Evolutionary conservation across 768 basidiomycete genomes (phyloP), one percentile per base, ranked within the genome.

Genomic region (Mycena belliarum): DNA sequence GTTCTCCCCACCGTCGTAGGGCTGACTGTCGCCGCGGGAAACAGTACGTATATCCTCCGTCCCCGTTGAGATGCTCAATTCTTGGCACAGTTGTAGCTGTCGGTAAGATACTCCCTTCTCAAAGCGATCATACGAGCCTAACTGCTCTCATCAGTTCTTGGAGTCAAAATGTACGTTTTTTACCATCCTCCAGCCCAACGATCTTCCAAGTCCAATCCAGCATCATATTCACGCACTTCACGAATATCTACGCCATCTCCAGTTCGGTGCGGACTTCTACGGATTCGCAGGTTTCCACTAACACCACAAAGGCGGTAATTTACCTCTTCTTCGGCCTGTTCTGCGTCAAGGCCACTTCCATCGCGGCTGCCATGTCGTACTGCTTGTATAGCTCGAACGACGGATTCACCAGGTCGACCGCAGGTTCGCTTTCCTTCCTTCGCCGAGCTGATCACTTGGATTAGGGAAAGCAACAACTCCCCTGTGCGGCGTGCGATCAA

Each of bases 171-270:
- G 55, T 57, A 32, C 35, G 55, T 32, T 24, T 23, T 21, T 25
- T 6, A 16, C 15, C 7, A 5, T 16, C 10, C 21, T 41, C 38
- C 24, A 10, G 16, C 28, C 2, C 6, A 2, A n/a, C 3, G 25
- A n/a, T 4, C 23, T 23, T 54, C n/a, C n/a, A 10, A 54, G 18
- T 24, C 2, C 8, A 10, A 15, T 38, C 11, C 23, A 57, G 49
- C 6, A 57, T 57, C 44, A 44, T 57, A 8, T 57, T 57, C 50
- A 46, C 49, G 11, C 43, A 47, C 49, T 57, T 57, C 18, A 57
- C 56, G 16, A 21, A 46, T 12, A 52, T 57, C 43, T 57, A 57
- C n/a, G 56, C 16, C 9, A 57, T 57, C 44, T 51, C 49, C 26
- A 18, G 43, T 8, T 51, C 56, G 12, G 53, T 48, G 15, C n/a